phyloP scores from a whole-genome alignment of 129 eudicot genomes.

The Mikania micrantha region DNA sequence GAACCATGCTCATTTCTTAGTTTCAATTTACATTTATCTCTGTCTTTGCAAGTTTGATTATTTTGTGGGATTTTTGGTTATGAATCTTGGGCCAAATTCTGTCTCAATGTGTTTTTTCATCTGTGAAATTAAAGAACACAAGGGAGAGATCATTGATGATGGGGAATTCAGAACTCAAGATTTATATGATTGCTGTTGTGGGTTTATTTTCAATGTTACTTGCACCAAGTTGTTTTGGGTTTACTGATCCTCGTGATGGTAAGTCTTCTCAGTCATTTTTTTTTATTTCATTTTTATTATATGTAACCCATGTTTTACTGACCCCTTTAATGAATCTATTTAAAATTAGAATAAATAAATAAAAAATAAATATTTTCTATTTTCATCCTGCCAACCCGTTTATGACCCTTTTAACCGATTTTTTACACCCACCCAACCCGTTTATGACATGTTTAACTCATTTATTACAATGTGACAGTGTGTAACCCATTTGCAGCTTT shows the following conservation, averaged over 20 bases:
- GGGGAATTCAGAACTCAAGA: conserved; percentile 34
- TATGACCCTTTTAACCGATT: neutral
- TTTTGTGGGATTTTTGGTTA: neutral
- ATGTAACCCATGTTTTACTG: too few species aligned
- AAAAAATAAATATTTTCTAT: too few species aligned
- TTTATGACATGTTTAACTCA: neutral
- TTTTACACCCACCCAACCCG: neutral
- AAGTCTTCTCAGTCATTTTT: conserved; percentile 9
- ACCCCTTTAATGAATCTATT: too few species aligned
- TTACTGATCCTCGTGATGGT: conserved; percentile 72
- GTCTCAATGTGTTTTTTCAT: neutral
- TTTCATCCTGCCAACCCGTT: neutral
- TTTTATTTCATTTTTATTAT: neutral
- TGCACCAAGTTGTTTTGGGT: conserved; percentile 30
- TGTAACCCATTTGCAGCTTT: too few species aligned
- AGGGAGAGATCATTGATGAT: conserved; percentile 17
- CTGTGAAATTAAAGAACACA: neutral
- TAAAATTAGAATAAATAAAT: too few species aligned
- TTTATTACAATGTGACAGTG: neutral
- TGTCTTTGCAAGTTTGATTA: neutral
- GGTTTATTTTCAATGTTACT: conserved; percentile 29
- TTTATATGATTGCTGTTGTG: conserved; percentile 19
- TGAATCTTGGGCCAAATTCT: neutral
- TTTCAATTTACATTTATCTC: neutral
- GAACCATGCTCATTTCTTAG: neutral